phyloP scores from a whole-genome alignment of 345 rosid genomes.

The Salix caprea region DNA sequence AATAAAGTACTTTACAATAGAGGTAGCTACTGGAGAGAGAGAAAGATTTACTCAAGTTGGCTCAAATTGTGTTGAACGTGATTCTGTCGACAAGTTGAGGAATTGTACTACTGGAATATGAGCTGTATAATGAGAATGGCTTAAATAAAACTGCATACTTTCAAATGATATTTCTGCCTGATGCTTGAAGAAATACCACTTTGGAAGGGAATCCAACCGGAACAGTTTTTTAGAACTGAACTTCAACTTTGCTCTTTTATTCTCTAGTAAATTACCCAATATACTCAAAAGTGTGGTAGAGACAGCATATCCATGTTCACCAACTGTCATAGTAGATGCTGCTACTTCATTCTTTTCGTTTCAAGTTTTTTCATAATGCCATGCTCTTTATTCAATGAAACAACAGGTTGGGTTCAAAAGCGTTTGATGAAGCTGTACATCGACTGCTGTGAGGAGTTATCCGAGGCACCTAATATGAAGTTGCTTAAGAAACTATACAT shows the following conservation, averaged over 20 bases:
- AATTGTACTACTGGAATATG: no score
- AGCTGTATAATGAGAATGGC: no score
- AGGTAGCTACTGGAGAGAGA: neutral
- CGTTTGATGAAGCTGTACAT: slow-evolving; percentile 79
- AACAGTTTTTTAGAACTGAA: neutral
- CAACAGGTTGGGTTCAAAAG: slow-evolving; percentile 88
- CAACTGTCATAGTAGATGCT: neutral
- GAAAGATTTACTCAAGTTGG: neutral
- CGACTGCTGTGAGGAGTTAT: slow-evolving; percentile 65
- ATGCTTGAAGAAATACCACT: neutral
- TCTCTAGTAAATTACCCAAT: neutral
- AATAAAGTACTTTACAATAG: neutral
- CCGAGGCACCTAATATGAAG: slow-evolving; percentile 72
- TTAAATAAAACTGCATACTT: no score
- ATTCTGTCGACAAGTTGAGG: neutral
- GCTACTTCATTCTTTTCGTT: neutral
- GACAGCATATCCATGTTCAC: neutral
- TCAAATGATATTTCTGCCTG: no score
- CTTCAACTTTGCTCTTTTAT: neutral
- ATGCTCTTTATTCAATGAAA: neutral
- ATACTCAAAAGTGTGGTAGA: neutral
- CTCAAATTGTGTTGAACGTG: neutral
- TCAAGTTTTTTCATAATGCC: neutral
- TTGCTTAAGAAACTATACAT: slow-evolving; percentile 73
- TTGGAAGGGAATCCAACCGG: neutral